Percentiles rank a stretch among this genome's conserved stretches.
These are phyloP conservation scores for Paramecium tetraurelia DNA, from an alignment of 73 alveolate species.

Conservation along the genomic window DNA sequence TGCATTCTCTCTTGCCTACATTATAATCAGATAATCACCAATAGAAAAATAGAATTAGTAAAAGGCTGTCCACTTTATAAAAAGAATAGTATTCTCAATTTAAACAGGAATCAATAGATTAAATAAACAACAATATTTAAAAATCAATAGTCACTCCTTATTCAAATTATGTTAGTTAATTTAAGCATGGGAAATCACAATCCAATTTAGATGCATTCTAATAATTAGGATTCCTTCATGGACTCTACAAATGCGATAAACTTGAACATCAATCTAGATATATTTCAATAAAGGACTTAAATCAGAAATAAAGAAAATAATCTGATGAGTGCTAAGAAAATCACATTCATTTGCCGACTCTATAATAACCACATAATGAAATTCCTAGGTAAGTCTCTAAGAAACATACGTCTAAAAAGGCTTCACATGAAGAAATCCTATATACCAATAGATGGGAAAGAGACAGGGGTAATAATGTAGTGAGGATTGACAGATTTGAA, in stretches of 20 bases:
- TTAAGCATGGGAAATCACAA: background rate
- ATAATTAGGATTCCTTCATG: background rate
- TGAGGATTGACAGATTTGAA: background rate
- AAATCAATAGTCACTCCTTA: background rate
- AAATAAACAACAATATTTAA: background rate
- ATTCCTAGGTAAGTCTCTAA: background rate
- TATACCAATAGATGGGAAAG: conserved; percentile 6
- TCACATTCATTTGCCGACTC: background rate
- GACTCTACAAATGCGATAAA: background rate
- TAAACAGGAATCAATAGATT: background rate
- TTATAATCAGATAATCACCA: background rate
- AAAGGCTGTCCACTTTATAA: background rate
- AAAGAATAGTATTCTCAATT: background rate
- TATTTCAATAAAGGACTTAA: background rate
- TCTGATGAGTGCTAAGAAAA: background rate
- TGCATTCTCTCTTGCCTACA: background rate
- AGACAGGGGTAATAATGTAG: background rate
- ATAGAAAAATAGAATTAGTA: background rate
- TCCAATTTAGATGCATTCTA: background rate
- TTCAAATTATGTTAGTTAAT: background rate
- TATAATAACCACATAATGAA: background rate
- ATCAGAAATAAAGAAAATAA: background rate
- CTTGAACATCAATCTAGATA: background rate
- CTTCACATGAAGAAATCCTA: background rate
- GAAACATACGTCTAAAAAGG: background rate